Base-by-base conservation (phyloP, 495 filamentous ascomycete genomes). In the Penicillium bialowiezense region DNA sequence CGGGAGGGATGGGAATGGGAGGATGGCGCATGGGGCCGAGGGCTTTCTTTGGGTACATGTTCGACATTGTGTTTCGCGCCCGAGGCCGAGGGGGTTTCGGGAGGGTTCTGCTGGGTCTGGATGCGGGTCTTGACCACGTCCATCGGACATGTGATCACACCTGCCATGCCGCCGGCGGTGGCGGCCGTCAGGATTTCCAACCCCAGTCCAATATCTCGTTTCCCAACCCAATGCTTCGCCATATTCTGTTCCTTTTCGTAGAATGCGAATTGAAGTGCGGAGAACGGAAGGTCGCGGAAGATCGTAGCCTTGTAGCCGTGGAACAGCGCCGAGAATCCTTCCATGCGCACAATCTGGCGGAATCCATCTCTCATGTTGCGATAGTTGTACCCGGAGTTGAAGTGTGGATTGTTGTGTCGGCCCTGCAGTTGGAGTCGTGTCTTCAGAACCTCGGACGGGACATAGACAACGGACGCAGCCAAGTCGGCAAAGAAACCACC, bases 101-200 rank as follows among this genome's bases (percentile, higher is more conserved):
- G 50, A 1, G 71, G 76, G 52, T 93, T 86, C 33, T 93, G 75
- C 65, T 97, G 92, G 1, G 93, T 98, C 65, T 98, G 93, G n/a
- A 97, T 85, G 40, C 93, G 79, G 1, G 93, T 98, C 70, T 98
- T 98, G 41, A 98, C 95, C 3, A 98, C 93, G 61, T 98, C 93
- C 54, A 98, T 79, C 12, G 93, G 93, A 62, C 91, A 96, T 2
- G 93, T 97, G 1, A 98, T 83, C 3, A 93, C 87, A 49, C 93
- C 93, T 1, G 93, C 93, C 70, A 97, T 83, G 20, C 93, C 92
- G 44, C 93, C 93, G 1, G 93, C 93, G n/a, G 83, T 86, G 5
- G 87, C 90, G 6, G 89, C 93, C 3, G 93, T 98, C 29, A 91
- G 62, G 44, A 98, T 85, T 66, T 98, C 95, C 38, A 96, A 61